phyloP scores from a whole-genome alignment of 2,329 filamentous ascomycete genomes.

The Sarocladiaceae sp. region DNA sequence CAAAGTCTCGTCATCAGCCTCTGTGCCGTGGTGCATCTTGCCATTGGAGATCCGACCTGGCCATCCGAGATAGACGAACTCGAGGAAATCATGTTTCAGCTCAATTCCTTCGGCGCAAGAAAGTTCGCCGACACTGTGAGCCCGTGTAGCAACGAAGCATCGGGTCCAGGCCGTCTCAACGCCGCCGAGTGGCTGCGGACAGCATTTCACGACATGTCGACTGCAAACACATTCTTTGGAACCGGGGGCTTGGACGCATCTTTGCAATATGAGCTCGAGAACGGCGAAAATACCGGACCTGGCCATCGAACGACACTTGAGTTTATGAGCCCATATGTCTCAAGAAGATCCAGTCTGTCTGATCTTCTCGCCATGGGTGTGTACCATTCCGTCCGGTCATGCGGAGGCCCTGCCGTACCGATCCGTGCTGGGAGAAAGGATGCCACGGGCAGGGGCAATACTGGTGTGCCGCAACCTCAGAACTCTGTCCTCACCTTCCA shows the following conservation, averaged over 20 bases:
- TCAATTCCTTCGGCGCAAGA: slow-evolving; percentile 48
- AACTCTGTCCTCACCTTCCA: slow-evolving; percentile 48
- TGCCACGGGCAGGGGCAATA: slow-evolving; percentile 40
- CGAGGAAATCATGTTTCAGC: slow-evolving; percentile 54
- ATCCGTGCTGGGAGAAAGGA: slow-evolving; percentile 51
- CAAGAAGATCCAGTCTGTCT: slow-evolving; percentile 45
- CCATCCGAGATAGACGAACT: slow-evolving; percentile 55
- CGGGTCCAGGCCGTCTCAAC: slow-evolving; percentile 50
- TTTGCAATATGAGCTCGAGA: slow-evolving; percentile 53
- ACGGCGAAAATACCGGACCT: slow-evolving; percentile 52
- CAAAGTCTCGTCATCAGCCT: slow-evolving; percentile 26
- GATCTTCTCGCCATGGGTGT: slow-evolving; percentile 57
- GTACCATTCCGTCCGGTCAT: slow-evolving; percentile 54
- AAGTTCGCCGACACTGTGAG: slow-evolving; percentile 53
- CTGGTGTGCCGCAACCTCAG: slow-evolving; percentile 54
- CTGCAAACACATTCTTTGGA: slow-evolving; percentile 41
- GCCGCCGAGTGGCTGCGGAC: slow-evolving; percentile 59
- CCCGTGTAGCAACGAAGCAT: slow-evolving; percentile 50
- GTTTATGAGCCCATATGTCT: slow-evolving; percentile 51
- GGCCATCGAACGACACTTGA: slow-evolving; percentile 49
- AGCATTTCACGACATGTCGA: slow-evolving; percentile 60
- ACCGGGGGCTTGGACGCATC: slow-evolving; percentile 56
- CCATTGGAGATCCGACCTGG: slow-evolving; percentile 53
- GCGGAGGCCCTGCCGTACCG: slow-evolving; percentile 52
- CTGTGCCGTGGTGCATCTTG: slow-evolving; percentile 29